These are phyloP conservation scores for Phialophora verrucosa DNA, from an alignment of 2,329 filamentous ascomycete genomes.

Conservation along the genomic window DNA sequence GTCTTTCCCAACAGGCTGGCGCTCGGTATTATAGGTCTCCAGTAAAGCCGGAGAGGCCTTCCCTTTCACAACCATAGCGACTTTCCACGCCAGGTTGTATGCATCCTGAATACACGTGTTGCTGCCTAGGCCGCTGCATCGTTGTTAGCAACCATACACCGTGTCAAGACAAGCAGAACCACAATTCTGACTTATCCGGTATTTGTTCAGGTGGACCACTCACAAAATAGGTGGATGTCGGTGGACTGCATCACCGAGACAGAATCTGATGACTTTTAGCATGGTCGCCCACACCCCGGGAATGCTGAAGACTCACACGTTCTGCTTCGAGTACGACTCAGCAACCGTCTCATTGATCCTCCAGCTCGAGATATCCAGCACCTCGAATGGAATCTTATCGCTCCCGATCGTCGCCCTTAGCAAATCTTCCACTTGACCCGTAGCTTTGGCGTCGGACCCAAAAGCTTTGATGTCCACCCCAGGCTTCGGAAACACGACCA, in stretches of 20 bases:
- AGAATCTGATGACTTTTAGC: conserved; percentile 53
- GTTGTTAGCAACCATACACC: background rate
- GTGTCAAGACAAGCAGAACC: background rate
- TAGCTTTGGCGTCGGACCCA: conserved; percentile 42
- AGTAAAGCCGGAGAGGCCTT: conserved; percentile 41
- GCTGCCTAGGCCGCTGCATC: conserved; percentile 41
- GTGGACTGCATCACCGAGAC: conserved; percentile 45
- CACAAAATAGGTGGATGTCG: conserved; percentile 44
- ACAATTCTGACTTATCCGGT: background rate
- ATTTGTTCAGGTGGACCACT: background rate
- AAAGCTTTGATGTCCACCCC: conserved; percentile 45
- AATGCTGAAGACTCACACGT: conserved; percentile 54
- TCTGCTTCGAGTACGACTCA: conserved; percentile 56
- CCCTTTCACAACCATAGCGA: conserved; percentile 43
- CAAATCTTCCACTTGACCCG: conserved; percentile 54
- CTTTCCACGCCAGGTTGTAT: conserved; percentile 48
- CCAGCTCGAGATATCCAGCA: conserved; percentile 62
- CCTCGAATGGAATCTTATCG: conserved; percentile 55
- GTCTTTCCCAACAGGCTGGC: conserved; percentile 43
- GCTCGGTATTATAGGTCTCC: conserved; percentile 45
- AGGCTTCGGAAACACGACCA: conserved; percentile 56
- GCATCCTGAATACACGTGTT: conserved; percentile 49
- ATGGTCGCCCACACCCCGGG: conserved; percentile 63
- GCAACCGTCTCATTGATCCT: conserved; percentile 66
- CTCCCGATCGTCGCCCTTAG: conserved; percentile 62